Evolutionary conservation across 306 rosid genomes (phyloP).

Genomic region (Rosa chinensis): DNA sequence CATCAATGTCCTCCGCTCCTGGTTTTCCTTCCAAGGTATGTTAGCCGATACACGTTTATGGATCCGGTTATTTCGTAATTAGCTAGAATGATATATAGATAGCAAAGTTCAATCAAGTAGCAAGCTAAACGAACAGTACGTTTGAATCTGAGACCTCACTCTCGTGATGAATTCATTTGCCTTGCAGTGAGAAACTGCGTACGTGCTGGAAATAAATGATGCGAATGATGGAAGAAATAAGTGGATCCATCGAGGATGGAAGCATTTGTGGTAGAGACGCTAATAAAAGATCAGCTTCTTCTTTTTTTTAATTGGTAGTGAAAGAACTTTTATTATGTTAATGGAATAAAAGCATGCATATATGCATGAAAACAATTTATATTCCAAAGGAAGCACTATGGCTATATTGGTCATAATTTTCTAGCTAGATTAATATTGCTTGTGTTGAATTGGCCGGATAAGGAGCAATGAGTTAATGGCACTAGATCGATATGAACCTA

Average conservation of each 20-base stretch:
- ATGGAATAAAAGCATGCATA: not conserved
- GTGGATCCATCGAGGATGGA: too few species aligned
- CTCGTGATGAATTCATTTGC: not conserved
- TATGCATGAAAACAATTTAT: too few species aligned
- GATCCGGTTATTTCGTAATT: too few species aligned
- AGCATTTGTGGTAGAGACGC: not conserved
- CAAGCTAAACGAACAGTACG: too few species aligned
- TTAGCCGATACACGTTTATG: not conserved
- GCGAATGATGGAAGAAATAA: not conserved
- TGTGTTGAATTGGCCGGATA: too few species aligned
- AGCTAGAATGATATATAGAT: too few species aligned
- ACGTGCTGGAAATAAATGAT: not conserved
- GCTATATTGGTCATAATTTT: too few species aligned
- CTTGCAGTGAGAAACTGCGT: not conserved
- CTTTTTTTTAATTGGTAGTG: not conserved
- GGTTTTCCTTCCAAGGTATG: not conserved
- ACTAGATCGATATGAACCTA: conserved; percentile 49
- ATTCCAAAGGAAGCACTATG: too few species aligned
- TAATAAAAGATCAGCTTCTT: not conserved
- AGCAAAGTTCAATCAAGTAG: too few species aligned
- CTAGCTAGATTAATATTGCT: too few species aligned
- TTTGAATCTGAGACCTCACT: too few species aligned
- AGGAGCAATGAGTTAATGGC: too few species aligned
- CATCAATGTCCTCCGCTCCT: not conserved
- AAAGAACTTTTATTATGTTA: not conserved